Percentiles rank a stretch among this genome's conserved stretches.
Conservation (phyloP, 2,329 filamentous ascomycete genomes). For the Alternaria incomplexa region DNA sequence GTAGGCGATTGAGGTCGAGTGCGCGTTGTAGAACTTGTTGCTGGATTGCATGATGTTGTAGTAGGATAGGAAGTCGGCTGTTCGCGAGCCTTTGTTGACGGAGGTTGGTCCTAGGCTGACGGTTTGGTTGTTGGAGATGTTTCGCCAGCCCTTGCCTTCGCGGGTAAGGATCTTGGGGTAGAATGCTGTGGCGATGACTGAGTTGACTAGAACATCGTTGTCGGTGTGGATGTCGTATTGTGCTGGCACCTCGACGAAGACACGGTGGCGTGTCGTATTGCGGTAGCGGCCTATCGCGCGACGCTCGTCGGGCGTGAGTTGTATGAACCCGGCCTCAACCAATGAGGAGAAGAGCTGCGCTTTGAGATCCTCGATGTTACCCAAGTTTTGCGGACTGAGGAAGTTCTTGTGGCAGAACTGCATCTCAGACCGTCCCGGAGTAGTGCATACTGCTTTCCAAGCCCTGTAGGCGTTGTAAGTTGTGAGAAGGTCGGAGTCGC, state of each 20-base stretch:
- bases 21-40: conserved; percentile 84
- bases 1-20: conserved; percentile 71
- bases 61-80: conserved; percentile 83
- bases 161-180: conserved; percentile 90
- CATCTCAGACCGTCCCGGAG: conserved; percentile 74
- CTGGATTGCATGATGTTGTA: conserved; percentile 96
- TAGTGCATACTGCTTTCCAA: conserved; percentile 84
- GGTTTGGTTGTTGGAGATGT: conserved; percentile 89
- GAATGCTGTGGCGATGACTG: conserved; percentile 91
- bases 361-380: conserved; percentile 95
- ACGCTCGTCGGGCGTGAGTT: conserved; percentile 75
- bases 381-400: conserved; percentile 83
- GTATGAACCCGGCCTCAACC: conserved; percentile 83
- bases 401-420: conserved; percentile 96
- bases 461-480: conserved; percentile 90
- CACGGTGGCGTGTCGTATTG: conserved; percentile 68
- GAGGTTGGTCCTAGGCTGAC: conserved; percentile 88
- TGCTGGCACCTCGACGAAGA: conserved; percentile 83
- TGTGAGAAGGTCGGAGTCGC: conserved; percentile 90
- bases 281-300: conserved; percentile 71
- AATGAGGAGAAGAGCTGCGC: conserved; percentile 85
- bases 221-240: conserved; percentile 76
- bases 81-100: conserved; percentile 73
- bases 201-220: conserved; percentile 78
- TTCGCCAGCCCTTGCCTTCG: conserved; percentile 86